Evolutionary conservation across 2,329 filamentous ascomycete species (phyloP).

Genomic region (Cercospora zeina): DNA sequence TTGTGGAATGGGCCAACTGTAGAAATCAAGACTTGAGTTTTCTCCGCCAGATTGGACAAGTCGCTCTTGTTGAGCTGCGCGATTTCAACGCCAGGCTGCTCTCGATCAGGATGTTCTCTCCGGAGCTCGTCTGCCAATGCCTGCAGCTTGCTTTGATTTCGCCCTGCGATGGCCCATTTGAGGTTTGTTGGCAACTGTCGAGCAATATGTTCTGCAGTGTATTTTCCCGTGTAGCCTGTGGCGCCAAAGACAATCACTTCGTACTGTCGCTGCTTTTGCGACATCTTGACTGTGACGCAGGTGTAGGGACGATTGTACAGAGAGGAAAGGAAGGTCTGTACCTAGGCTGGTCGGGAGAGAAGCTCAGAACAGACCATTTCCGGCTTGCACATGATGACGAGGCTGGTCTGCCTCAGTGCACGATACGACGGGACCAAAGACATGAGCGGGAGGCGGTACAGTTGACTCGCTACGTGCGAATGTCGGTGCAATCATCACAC

Average conservation of each 20-base stretch:
- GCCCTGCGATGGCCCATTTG: slow-evolving; percentile 85
- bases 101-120: slow-evolving; percentile 66
- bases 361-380: slow-evolving; percentile 16
- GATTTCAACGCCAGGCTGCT: slow-evolving; percentile 63
- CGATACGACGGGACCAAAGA: slow-evolving; percentile 4
- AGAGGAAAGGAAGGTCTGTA: slow-evolving; percentile 9
- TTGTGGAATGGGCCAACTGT: slow-evolving; percentile 64
- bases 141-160: slow-evolving; percentile 74
- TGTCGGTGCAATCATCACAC: background rate
- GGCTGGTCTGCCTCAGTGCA: slow-evolving; percentile 2
- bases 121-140: slow-evolving; percentile 67
- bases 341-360: slow-evolving; percentile 22
- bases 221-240: slow-evolving; percentile 79
- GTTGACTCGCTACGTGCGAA: background rate
- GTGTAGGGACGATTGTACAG: background rate
- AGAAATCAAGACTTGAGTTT: slow-evolving; percentile 60
- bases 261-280: slow-evolving; percentile 53
- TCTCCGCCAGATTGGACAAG: slow-evolving; percentile 54
- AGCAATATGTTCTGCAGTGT: slow-evolving; percentile 73
- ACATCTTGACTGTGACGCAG: slow-evolving; percentile 39
- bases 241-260: slow-evolving; percentile 68
- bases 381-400: slow-evolving; percentile 16
- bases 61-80: slow-evolving; percentile 53
- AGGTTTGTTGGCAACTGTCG: slow-evolving; percentile 70
- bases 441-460: background rate